Base-by-base conservation (phyloP, 768 basidiomycete genomes). In the Tylopilus felleus region DNA sequence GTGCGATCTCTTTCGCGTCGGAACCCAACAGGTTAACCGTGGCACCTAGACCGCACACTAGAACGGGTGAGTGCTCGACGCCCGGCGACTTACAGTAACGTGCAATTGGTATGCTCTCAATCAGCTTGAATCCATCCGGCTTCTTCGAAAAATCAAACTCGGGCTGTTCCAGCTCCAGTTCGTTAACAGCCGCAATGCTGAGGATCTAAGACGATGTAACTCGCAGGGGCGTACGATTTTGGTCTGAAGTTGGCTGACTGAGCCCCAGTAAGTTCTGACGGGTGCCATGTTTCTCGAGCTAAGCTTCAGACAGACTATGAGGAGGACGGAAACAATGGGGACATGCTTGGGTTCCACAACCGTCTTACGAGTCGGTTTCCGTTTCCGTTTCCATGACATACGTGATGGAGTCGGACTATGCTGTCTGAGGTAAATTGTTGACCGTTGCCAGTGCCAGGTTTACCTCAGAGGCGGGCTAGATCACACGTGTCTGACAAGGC, bases 71-170 rank as follows among this genome's bases (percentile, higher is more conserved):
- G 35, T 23, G 5, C 41, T 23, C 2, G 41, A 42, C 21, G 12
- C 21, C 41, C 5, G 14, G 14, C 23, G 8, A 16, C 23, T 47
- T 41, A 61, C 64, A 8, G 22, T 65, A 60, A 28, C 55, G 63
- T 1, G 61, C 60, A 10, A 65, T 65, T 8, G 55, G 13, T 1
- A 49, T 7, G 3, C 64, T 59, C 41, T 65, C 60, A 1, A 39
- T 43, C 33, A 65, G 36, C 35, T 29, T 55, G 36, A 57, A 65
- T 40, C 62, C 65, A 22, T 44, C 40, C 10, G 61, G 60, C 46
- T 55, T 66, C 27, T 61, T 47, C 0, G 23, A 17, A 31, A 57
- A 54, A 0, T 45, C 28, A 16, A 45, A 60, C 25, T 58, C 40
- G 1, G 56, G 44, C 22, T 31, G 38, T 8, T 57, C 41, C 8